These are phyloP conservation scores for Leccinum fibrillosum DNA, from an alignment of 768 basidiomycete genomes.

Conservation along the genomic window DNA sequence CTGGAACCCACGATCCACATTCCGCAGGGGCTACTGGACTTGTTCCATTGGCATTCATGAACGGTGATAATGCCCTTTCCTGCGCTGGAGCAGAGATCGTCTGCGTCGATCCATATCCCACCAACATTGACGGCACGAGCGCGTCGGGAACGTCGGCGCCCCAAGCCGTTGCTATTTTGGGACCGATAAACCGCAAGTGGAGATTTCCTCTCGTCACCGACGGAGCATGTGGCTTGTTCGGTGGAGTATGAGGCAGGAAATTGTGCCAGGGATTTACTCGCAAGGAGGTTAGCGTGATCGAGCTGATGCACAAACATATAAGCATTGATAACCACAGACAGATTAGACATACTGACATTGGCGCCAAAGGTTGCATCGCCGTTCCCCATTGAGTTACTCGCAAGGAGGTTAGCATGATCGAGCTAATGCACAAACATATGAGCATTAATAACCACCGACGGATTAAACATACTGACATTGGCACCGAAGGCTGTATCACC, in stretches of 20 bases:
- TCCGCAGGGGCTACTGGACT: neutral
- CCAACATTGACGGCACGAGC: neutral
- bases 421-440: too few species aligned
- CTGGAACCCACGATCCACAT: constrained; percentile 4
- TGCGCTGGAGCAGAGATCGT: neutral
- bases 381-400: too few species aligned
- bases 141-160: neutral
- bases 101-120: constrained; percentile 1
- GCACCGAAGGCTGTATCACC: too few species aligned
- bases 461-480: too few species aligned
- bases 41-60: constrained; percentile 3
- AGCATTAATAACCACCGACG: too few species aligned
- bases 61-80: neutral
- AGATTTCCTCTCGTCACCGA: neutral
- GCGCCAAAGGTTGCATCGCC: neutral
- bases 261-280: neutral
- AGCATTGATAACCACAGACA: neutral
- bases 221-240: neutral
- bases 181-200: neutral
- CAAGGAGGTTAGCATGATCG: too few species aligned
- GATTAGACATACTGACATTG: neutral
- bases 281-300: neutral
- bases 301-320: neutral
- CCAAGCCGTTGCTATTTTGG: neutral
- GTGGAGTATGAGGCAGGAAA: neutral